phyloP scores from a whole-genome alignment of 2,329 filamentous ascomycete genomes.

The Diaporthe batatas region DNA sequence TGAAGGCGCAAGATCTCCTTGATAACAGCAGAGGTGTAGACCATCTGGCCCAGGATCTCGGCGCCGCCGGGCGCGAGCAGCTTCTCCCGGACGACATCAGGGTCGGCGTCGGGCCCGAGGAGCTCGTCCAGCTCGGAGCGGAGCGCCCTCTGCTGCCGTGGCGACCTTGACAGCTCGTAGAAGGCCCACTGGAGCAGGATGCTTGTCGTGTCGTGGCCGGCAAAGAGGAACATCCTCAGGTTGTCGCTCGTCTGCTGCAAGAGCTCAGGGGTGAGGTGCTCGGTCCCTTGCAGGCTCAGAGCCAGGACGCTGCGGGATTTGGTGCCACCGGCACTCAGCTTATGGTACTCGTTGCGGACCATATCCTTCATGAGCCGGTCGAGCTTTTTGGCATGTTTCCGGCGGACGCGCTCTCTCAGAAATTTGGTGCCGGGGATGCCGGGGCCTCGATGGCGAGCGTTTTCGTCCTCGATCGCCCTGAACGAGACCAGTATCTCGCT shows the following conservation, averaged over 20 bases:
- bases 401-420: constrained; percentile 17
- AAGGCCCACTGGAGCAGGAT: constrained; percentile 54
- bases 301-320: constrained; percentile 50
- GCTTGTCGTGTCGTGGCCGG: constrained; percentile 58
- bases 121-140: constrained; percentile 53
- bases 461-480: constrained; percentile 28
- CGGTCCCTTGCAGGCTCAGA: constrained; percentile 50
- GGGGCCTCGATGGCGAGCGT: neutral
- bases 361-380: constrained; percentile 35
- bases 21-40: constrained; percentile 39
- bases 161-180: constrained; percentile 53
- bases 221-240: constrained; percentile 56
- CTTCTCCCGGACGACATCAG: constrained; percentile 45
- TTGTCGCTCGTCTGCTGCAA: constrained; percentile 52
- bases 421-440: constrained; percentile 10
- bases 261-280: constrained; percentile 47
- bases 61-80: constrained; percentile 48
- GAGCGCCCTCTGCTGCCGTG: constrained; percentile 48
- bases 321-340: constrained; percentile 11
- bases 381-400: constrained; percentile 24
- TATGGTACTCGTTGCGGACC: constrained; percentile 29
- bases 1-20: constrained; percentile 39
- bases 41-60: constrained; percentile 51
- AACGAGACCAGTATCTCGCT: constrained; percentile 36
- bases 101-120: constrained; percentile 50